Evolutionary conservation across 352 stramenopile genomes (phyloP).

Genomic region (Elongisporangium senticosum): DNA sequence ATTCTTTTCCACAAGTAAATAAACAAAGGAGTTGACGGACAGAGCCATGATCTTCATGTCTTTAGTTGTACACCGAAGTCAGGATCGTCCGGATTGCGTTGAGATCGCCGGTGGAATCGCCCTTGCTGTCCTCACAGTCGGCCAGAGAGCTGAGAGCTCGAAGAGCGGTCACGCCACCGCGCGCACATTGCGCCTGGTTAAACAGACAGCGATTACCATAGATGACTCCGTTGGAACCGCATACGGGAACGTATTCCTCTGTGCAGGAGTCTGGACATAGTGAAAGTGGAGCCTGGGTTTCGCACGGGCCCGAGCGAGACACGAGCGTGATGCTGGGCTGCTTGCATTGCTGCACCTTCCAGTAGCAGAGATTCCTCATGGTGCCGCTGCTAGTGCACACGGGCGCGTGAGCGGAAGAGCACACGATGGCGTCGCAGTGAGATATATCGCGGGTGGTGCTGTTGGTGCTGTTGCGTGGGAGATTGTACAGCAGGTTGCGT

Average conservation of each 20-base stretch:
- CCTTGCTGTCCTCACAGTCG: conserved; percentile 13
- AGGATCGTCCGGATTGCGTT: conserved; percentile 6
- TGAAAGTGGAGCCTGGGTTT: conserved; percentile 8
- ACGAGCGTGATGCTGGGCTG: conserved; percentile 12
- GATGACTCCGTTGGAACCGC: conserved; percentile 37
- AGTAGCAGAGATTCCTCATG: conserved; percentile 41
- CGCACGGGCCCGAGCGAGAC: conserved; percentile 21
- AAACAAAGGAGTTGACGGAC: conserved; percentile 2
- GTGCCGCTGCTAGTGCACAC: conserved; percentile 45
- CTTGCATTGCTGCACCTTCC: conserved; percentile 23
- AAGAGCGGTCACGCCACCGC: conserved; percentile 11
- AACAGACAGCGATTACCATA: conserved; percentile 58
- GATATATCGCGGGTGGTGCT: neutral
- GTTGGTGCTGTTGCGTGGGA: neutral
- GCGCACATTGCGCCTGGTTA: conserved; percentile 36
- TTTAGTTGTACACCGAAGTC: conserved; percentile 10
- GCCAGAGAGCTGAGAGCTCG: conserved; percentile 10
- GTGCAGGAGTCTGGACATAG: conserved; percentile 32
- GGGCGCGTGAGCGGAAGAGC: conserved; percentile 30
- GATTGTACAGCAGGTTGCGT: conserved; percentile 29
- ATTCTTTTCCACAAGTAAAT: conserved; percentile 1
- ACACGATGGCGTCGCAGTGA: conserved; percentile 24
- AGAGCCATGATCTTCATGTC: neutral
- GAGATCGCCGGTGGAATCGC: conserved; percentile 9
- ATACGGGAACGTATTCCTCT: conserved; percentile 34